Evolutionary conservation across 495 filamentous ascomycete species (phyloP), one percentile per base, ranked within the genome.

Genomic region (Clohesyomyces aquaticus): DNA sequence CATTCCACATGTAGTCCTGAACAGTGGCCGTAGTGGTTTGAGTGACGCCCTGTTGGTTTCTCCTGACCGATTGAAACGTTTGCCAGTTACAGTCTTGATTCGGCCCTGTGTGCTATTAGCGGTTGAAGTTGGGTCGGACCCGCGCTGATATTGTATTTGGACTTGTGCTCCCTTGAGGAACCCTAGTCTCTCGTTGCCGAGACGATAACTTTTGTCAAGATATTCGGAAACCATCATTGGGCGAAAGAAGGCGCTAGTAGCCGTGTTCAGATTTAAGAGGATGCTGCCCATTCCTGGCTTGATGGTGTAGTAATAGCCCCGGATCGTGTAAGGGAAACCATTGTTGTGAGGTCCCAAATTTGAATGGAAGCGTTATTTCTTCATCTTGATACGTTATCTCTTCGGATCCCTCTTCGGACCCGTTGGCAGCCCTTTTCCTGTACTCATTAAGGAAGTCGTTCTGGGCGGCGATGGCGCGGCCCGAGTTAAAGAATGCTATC

Each of bases 301-400:
- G 21, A 61, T 35, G 49, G 63, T 59, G 22, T 38, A 46, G 26
- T 22, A 55, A 49, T 55, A 66, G 3, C 61, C 61, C 1, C 55
- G 18, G 19, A 59, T 41, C 3, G 46, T n/a, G n/a, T n/a, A n/a
- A n/a, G n/a, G n/a, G n/a, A n/a, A n/a, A n/a, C n/a, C n/a, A n/a
- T n/a, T n/a, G n/a, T n/a, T n/a, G n/a, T n/a, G n/a, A n/a, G n/a
- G n/a, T n/a, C n/a, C n/a, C n/a, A n/a, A n/a, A n/a, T n/a, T n/a
- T n/a, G n/a, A n/a, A n/a, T n/a, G n/a, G n/a, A n/a, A n/a, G n/a
- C n/a, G n/a, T n/a, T n/a, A n/a, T n/a, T n/a, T n/a, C n/a, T n/a
- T n/a, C n/a, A n/a, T n/a, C n/a, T n/a, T n/a, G n/a, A n/a, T n/a
- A n/a, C n/a, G n/a, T n/a, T n/a, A n/a, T n/a, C n/a, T n/a, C n/a